Conservation (phyloP, 1,284 basidiomycete species). For the Singerocomus inundabilis region DNA sequence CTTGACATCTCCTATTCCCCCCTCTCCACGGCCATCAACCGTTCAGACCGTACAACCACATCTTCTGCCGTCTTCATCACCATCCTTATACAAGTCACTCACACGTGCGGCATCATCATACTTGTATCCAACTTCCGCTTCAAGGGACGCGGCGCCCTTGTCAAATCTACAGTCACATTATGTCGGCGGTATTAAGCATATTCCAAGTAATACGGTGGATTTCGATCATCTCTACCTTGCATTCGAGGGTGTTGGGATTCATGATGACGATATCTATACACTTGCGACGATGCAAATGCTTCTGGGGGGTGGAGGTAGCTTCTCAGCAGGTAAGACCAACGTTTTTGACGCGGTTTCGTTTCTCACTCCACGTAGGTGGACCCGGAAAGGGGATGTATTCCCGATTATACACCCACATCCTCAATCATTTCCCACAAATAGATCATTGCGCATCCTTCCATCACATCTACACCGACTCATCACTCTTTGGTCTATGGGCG, state of each 20-base stretch:
- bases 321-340: conserved; percentile 74
- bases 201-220: conserved; percentile 68
- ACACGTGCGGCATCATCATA: conserved; percentile 73
- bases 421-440: conserved; percentile 92
- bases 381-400: conserved; percentile 99
- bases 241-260: conserved; percentile 90
- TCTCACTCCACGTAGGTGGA: conserved; percentile 56
- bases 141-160: conserved; percentile 27
- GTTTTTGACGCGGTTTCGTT: neutral
- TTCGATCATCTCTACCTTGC: conserved; percentile 94
- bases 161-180: conserved; percentile 61
- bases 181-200: conserved; percentile 81
- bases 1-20: conserved; percentile 31
- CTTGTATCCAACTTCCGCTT: conserved; percentile 50
- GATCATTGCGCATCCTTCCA: conserved; percentile 99
- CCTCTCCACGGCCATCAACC: conserved; percentile 35
- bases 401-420: conserved; percentile 94
- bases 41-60: conserved; percentile 45
- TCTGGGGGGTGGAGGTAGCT: conserved; percentile 92
- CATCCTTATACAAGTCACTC: conserved; percentile 63
- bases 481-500: conserved; percentile 91
- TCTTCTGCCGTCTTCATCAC: conserved; percentile 51
- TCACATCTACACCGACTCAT: conserved; percentile 95
- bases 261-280: conserved; percentile 92
- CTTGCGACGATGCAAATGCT: conserved; percentile 95